These are phyloP conservation scores for Baorangia bicolor DNA, from an alignment of 768 basidiomycete species.

Conservation along the genomic window DNA sequence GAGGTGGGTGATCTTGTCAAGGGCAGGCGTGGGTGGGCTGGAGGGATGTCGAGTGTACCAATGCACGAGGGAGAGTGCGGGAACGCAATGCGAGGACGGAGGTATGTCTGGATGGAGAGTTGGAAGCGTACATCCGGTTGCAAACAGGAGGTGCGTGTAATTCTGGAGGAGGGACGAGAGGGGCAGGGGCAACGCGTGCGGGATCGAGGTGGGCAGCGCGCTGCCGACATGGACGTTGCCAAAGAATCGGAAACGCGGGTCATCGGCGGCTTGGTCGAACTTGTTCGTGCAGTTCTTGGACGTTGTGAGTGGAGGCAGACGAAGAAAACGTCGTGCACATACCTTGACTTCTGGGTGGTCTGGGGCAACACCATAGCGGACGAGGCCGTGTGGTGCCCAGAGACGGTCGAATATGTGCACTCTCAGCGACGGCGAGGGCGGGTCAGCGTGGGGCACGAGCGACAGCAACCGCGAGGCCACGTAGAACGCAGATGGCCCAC, in stretches of 20 bases:
- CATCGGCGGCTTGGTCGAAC: slow-evolving; percentile 80
- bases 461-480: slow-evolving; percentile 84
- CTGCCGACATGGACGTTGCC: slow-evolving; percentile 76
- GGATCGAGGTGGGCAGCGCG: slow-evolving; percentile 39
- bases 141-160: slow-evolving; percentile 86
- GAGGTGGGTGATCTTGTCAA: slow-evolving; percentile 67
- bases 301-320: slow-evolving; percentile 9
- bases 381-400: slow-evolving; percentile 93
- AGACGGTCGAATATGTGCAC: slow-evolving; percentile 91
- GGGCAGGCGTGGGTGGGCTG: slow-evolving; percentile 54
- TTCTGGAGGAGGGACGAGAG: slow-evolving; percentile 58
- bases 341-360: slow-evolving; percentile 99
- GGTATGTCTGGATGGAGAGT: slow-evolving; percentile 54
- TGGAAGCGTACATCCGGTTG: slow-evolving; percentile 79
- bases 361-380: slow-evolving; percentile 95
- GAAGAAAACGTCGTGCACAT: neutral
- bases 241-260: slow-evolving; percentile 83
- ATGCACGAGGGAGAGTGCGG: slow-evolving; percentile 84
- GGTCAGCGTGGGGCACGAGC: slow-evolving; percentile 41
- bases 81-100: slow-evolving; percentile 50
- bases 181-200: slow-evolving; percentile 56
- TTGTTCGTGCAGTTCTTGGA: slow-evolving; percentile 94
- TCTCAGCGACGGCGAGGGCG: slow-evolving; percentile 39
- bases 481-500: slow-evolving; percentile 96
- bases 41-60: slow-evolving; percentile 97